A percentile compares a stretch with the other conserved stretches of the same genome.
These are phyloP conservation scores for Fistulifera pelliculosa DNA, from an alignment of 108 stramenopile genomes.

Conservation along the genomic window DNA sequence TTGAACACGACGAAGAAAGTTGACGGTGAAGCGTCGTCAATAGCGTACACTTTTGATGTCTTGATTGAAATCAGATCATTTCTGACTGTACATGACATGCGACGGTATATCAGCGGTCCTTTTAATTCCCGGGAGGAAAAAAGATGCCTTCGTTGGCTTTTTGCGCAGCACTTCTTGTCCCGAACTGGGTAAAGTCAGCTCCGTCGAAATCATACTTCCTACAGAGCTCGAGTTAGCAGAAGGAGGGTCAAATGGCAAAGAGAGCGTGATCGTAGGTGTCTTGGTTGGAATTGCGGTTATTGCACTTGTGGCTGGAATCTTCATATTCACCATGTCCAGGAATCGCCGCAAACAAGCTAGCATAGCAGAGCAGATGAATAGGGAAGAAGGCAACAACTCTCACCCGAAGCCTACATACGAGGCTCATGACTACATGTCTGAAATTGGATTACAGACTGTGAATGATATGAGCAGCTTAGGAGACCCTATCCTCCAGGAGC, in stretches of 20 bases:
- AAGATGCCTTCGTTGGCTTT: conserved; percentile 5
- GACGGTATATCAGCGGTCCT: conserved; percentile 11
- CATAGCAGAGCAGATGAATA: not conserved
- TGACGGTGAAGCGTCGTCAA: not conserved
- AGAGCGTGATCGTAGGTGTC: conserved; percentile 20
- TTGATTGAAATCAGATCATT: conserved; percentile 2
- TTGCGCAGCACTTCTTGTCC: conserved; percentile 9
- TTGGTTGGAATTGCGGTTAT: not conserved
- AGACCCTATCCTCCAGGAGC: conserved; percentile 67
- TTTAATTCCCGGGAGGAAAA: conserved; percentile 15
- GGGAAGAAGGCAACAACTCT: not conserved
- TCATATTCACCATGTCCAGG: not conserved
- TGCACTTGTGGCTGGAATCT: conserved; percentile 3
- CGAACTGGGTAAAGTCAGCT: not conserved
- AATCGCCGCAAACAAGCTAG: conserved; percentile 1
- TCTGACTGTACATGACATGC: conserved; percentile 1
- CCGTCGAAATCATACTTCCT: conserved; percentile 4
- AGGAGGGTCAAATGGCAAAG: conserved; percentile 21
- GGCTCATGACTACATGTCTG: conserved; percentile 3
- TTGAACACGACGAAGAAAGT: not conserved
- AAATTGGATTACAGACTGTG: conserved; percentile 7
- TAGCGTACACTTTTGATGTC: conserved; percentile 8
- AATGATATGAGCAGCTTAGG: conserved; percentile 78
- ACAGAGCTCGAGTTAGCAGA: not conserved
- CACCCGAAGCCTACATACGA: conserved; percentile 1